These are phyloP conservation scores for Scheffersomyces insectosa DNA, from an alignment of 1,139 yeast genomes.

Conservation along the genomic window DNA sequence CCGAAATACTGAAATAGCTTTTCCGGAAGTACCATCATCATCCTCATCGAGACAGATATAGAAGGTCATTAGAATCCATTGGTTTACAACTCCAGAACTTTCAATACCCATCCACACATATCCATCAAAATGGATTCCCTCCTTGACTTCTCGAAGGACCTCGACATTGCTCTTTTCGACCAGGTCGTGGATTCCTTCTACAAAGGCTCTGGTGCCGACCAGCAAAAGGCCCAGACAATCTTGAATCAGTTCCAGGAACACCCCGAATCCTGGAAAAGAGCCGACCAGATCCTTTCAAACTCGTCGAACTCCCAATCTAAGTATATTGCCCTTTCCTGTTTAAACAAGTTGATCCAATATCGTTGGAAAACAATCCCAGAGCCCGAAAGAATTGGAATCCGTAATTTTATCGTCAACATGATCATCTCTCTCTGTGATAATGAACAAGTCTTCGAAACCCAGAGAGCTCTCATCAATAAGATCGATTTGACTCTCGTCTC, in stretches of 20 bases:
- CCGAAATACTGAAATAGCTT: no score
- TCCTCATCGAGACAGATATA: not conserved
- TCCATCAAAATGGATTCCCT: conserved; percentile 69
- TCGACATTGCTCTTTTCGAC: conserved; percentile 80
- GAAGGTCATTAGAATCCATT: not conserved
- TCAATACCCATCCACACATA: conserved; percentile 1
- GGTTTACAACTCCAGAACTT: not conserved
- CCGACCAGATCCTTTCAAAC: conserved; percentile 82
- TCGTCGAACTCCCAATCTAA: conserved; percentile 84
- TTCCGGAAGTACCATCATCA: not conserved
- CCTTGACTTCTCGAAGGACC: conserved; percentile 80
- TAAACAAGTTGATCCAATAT: conserved; percentile 86
- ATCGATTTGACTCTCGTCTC: conserved; percentile 93
- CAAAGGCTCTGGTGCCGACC: conserved; percentile 77
- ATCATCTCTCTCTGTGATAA: conserved; percentile 88
- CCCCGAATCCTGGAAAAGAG: conserved; percentile 94
- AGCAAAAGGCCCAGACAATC: conserved; percentile 78
- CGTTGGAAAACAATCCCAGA: conserved; percentile 93
- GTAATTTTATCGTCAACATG: conserved; percentile 92
- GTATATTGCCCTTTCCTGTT: conserved; percentile 85
- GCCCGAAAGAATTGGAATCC: conserved; percentile 83
- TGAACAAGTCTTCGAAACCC: conserved; percentile 70
- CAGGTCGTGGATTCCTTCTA: conserved; percentile 86
- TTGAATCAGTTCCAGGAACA: conserved; percentile 90
- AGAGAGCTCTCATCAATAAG: conserved; percentile 85